Evolutionary conservation across 2,329 filamentous ascomycete species (phyloP).

Genomic region (Fusarium albosuccineum): DNA sequence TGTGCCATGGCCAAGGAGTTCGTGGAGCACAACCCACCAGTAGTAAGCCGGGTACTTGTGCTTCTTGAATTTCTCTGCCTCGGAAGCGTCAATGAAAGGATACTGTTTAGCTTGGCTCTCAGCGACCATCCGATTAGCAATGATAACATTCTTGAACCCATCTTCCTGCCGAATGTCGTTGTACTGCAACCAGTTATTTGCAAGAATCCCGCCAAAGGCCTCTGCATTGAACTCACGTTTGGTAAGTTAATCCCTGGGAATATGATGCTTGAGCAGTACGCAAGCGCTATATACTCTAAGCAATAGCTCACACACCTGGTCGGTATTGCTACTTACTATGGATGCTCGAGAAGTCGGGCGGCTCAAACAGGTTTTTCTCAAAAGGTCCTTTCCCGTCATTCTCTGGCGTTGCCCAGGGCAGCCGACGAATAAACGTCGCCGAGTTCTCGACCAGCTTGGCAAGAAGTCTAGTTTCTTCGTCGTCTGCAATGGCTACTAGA

Average conservation of each 20-base stretch:
- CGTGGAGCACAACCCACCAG: constrained; percentile 78
- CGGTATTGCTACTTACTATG: constrained; percentile 63
- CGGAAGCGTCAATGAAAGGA: constrained; percentile 72
- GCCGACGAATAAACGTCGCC: constrained; percentile 72
- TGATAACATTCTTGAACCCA: constrained; percentile 75
- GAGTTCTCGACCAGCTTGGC: constrained; percentile 74
- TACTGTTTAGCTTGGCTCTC: constrained; percentile 59
- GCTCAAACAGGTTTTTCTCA: constrained; percentile 78
- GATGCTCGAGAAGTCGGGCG: constrained; percentile 79
- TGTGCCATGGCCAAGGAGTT: constrained; percentile 74
- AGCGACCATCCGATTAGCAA: constrained; percentile 68
- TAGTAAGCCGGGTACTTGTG: constrained; percentile 77
- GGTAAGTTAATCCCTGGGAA: constrained; percentile 60
- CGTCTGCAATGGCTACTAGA: constrained; percentile 72
- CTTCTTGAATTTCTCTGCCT: constrained; percentile 71
- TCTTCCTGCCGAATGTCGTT: constrained; percentile 69
- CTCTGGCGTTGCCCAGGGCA: constrained; percentile 69
- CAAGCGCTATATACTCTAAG: constrained; percentile 51
- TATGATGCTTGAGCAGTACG: constrained; percentile 58
- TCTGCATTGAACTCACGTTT: constrained; percentile 50
- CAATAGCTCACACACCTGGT: background rate
- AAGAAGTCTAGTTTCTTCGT: constrained; percentile 71
- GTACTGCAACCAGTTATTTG: constrained; percentile 52
- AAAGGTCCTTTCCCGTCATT: constrained; percentile 66
- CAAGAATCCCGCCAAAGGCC: background rate